Evolutionary conservation across 257 asterid genomes (phyloP).

Genomic region (Rauvolfia tetraphylla): DNA sequence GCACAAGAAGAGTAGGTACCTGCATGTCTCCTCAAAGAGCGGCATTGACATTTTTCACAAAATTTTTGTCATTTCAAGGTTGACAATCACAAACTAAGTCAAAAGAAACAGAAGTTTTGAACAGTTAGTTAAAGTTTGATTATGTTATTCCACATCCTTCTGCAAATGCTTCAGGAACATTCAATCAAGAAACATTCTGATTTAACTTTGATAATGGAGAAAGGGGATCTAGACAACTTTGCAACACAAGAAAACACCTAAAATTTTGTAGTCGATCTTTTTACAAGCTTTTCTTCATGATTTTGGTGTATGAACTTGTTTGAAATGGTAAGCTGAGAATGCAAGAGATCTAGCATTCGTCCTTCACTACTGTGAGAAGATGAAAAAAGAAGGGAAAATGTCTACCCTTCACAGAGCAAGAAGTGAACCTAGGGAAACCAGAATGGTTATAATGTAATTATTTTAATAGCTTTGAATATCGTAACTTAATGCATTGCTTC

Average conservation of each 20-base stretch:
- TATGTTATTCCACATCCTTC: not conserved
- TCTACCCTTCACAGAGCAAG: not conserved
- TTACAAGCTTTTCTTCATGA: not conserved
- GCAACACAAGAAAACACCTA: not conserved
- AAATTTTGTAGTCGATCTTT: too few species aligned
- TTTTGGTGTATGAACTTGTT: not conserved
- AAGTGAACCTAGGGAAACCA: not conserved
- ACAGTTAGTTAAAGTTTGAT: slow-evolving; percentile 1
- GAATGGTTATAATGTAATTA: not conserved
- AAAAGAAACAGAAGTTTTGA: not conserved
- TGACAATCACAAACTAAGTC: not conserved
- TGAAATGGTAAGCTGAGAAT: not conserved
- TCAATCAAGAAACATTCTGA: not conserved
- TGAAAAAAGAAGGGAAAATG: not conserved
- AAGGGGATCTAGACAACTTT: not conserved
- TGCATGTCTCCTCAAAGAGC: not conserved
- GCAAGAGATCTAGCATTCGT: not conserved
- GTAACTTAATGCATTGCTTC: not conserved
- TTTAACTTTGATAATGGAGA: not conserved
- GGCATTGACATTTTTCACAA: too few species aligned
- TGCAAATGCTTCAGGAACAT: not conserved
- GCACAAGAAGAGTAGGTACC: not conserved
- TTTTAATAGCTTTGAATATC: not conserved
- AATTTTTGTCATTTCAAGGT: not conserved
- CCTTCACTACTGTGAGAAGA: not conserved